Conservation (phyloP, 768 basidiomycete genomes). For the Leucosporidium yakuticum region DNA sequence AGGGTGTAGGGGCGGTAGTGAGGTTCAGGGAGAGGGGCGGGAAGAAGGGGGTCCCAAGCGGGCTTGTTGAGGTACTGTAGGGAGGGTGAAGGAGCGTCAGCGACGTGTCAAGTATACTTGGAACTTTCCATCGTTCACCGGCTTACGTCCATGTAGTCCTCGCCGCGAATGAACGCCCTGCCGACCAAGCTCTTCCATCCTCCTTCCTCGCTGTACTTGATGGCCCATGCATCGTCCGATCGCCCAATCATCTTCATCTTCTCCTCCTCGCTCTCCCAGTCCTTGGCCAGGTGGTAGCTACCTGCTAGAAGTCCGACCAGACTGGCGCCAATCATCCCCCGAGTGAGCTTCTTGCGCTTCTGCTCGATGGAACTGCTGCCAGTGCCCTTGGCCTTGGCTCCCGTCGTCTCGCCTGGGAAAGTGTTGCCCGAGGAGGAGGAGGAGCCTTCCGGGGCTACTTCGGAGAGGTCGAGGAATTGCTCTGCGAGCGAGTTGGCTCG, state of each 20-base stretch:
- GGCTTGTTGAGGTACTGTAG: constrained; percentile 88
- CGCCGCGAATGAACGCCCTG: constrained; percentile 34
- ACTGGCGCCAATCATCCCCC: constrained; percentile 53
- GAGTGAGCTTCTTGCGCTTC: constrained; percentile 55
- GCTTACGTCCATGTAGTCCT: constrained; percentile 32
- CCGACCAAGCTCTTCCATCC: constrained; percentile 49
- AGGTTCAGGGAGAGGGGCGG: constrained; percentile 71
- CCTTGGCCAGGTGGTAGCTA: constrained; percentile 63
- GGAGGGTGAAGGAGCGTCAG: constrained; percentile 22
- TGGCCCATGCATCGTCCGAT: constrained; percentile 28
- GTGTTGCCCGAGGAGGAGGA: not conserved
- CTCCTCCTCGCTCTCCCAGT: constrained; percentile 71
- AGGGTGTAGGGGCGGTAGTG: constrained; percentile 89
- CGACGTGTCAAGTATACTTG: not conserved
- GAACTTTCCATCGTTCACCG: constrained; percentile 11
- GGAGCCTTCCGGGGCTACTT: constrained; percentile 24
- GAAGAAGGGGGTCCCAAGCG: constrained; percentile 83
- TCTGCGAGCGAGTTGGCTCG: constrained; percentile 27
- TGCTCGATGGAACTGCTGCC: constrained; percentile 73
- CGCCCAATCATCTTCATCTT: constrained; percentile 50
- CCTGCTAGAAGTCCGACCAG: constrained; percentile 56
- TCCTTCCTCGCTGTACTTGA: constrained; percentile 24
- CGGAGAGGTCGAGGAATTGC: constrained; percentile 36
- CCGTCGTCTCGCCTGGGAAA: constrained; percentile 24
- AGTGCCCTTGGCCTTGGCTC: constrained; percentile 40